A percentile compares a stretch with the other conserved stretches of the same genome.
Evolutionary conservation across 305 asterid species (phyloP).

Genomic region (Fraxinus nigra): DNA sequence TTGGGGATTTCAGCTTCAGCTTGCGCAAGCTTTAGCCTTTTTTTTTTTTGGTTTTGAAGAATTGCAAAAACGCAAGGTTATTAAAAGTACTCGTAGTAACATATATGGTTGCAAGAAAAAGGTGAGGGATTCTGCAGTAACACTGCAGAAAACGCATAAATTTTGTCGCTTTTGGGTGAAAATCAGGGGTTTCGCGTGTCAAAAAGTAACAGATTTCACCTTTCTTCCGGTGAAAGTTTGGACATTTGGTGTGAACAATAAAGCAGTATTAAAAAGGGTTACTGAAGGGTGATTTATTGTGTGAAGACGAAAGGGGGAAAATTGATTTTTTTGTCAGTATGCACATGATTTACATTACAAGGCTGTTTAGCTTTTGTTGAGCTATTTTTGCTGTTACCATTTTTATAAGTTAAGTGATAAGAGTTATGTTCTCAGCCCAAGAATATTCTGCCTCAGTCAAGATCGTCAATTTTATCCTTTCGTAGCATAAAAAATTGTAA

Average conservation of each 20-base stretch:
- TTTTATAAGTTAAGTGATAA: conserved; percentile 39
- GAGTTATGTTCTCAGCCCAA: conserved; percentile 36
- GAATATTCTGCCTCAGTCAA: conserved; percentile 52
- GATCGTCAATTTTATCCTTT: conserved; percentile 40
- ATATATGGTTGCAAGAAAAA: neutral
- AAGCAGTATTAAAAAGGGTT: conserved; percentile 3
- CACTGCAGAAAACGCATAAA: conserved; percentile 8
- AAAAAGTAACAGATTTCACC: conserved; percentile 27
- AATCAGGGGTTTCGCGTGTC: conserved; percentile 25
- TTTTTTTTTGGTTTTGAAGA: neutral
- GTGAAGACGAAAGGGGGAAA: conserved; percentile 17
- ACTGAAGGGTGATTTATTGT: conserved; percentile 26
- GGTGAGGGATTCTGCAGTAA: conserved; percentile 9
- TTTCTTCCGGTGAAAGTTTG: conserved; percentile 28
- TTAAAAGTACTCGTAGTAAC: neutral
- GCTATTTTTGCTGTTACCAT: conserved; percentile 63
- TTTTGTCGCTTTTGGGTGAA: conserved; percentile 23
- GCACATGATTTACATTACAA: conserved; percentile 22
- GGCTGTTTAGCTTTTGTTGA: conserved; percentile 50
- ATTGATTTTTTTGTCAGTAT: conserved; percentile 22
- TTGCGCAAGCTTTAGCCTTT: neutral
- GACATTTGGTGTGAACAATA: conserved; percentile 15
- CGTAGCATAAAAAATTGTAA: neutral
- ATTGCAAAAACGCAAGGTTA: neutral
- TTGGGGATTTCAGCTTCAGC: neutral